phyloP scores from a whole-genome alignment of 2,329 filamentous ascomycete genomes.

The Albophoma yamanashiensis region DNA sequence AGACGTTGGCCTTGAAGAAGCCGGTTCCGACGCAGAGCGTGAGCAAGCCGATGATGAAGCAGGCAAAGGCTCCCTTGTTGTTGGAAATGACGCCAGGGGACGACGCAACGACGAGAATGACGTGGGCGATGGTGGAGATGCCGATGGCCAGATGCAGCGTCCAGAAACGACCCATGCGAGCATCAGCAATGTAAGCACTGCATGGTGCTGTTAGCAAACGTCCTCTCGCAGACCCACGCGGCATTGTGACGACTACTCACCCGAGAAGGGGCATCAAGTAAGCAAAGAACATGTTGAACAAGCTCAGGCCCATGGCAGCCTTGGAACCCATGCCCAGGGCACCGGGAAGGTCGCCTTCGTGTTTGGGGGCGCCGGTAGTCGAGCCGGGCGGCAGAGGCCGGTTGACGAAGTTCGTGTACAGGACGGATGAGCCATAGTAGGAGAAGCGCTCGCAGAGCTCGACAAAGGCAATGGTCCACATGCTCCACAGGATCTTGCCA shows the following conservation, averaged over 20 bases:
- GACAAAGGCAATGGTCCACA: slow-evolving; percentile 61
- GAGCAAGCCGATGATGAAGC: slow-evolving; percentile 56
- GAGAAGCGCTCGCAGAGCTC: slow-evolving; percentile 70
- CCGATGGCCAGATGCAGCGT: slow-evolving; percentile 60
- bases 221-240: neutral
- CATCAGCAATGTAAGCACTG: slow-evolving; percentile 51
- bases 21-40: slow-evolving; percentile 54
- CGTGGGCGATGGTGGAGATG: slow-evolving; percentile 55
- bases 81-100: slow-evolving; percentile 51
- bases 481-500: slow-evolving; percentile 52
- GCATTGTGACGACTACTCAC: neutral
- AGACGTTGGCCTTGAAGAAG: slow-evolving; percentile 75
- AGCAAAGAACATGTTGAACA: slow-evolving; percentile 52
- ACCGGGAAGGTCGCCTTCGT: slow-evolving; percentile 27
- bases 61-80: slow-evolving; percentile 46
- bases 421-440: slow-evolving; percentile 61
- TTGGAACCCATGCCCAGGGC: slow-evolving; percentile 49
- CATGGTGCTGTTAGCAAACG: neutral
- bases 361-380: slow-evolving; percentile 36
- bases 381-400: slow-evolving; percentile 42
- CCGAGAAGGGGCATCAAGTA: slow-evolving; percentile 49
- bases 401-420: slow-evolving; percentile 59
- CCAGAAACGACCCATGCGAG: slow-evolving; percentile 61
- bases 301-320: slow-evolving; percentile 35
- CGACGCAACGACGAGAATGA: slow-evolving; percentile 54